phyloP scores from a whole-genome alignment of 2,329 filamentous ascomycete genomes.

The Macrophomina tecta region DNA sequence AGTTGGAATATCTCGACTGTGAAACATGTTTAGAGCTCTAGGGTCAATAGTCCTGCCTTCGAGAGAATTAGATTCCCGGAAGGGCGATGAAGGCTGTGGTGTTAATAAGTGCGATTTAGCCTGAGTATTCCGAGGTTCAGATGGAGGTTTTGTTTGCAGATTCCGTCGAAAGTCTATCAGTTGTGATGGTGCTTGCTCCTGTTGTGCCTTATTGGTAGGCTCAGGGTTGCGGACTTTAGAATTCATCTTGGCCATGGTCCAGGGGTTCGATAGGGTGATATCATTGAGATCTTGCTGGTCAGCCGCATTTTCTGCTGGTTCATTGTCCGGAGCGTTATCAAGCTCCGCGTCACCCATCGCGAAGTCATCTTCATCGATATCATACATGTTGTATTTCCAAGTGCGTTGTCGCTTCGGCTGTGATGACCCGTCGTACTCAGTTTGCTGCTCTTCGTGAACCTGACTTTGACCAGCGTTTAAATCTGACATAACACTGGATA shows the following conservation, averaged over 20 bases:
- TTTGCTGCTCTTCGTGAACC: neutral
- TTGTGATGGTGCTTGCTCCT: constrained; percentile 20
- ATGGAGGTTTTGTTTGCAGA: constrained; percentile 30
- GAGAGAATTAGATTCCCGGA: neutral
- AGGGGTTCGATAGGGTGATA: constrained; percentile 52
- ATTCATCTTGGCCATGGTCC: constrained; percentile 58
- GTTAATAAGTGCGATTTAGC: neutral
- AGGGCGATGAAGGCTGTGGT: constrained; percentile 10
- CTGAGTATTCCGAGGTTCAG: neutral
- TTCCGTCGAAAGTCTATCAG: neutral
- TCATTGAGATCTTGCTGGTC: constrained; percentile 39
- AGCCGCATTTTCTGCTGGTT: constrained; percentile 34
- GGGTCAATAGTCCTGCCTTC: constrained; percentile 12
- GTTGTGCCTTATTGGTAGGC: neutral
- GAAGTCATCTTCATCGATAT: constrained; percentile 45
- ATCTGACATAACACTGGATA: neutral
- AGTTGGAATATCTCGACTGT: neutral
- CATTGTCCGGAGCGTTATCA: constrained; percentile 21
- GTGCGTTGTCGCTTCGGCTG: constrained; percentile 26
- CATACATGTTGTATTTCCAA: constrained; percentile 49
- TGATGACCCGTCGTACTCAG: neutral
- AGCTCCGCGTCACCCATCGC: neutral
- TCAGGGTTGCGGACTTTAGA: neutral
- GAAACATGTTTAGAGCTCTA: neutral
- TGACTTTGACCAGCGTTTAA: neutral